phyloP scores from a whole-genome alignment of 352 stramenopile species.

The Blastocystis sp. region DNA sequence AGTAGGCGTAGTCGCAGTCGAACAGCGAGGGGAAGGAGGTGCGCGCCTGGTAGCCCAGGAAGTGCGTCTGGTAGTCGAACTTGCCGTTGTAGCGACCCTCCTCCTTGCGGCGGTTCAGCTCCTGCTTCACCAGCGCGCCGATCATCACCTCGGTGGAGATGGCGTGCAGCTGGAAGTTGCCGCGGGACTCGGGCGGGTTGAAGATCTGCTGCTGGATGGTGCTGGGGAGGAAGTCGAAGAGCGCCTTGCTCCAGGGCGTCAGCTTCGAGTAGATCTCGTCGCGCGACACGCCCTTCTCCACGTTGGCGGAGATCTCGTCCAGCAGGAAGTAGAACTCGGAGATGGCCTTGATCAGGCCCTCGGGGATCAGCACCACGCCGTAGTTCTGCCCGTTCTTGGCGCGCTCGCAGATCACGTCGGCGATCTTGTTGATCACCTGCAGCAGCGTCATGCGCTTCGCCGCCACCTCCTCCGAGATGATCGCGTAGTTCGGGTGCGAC shows the following conservation, averaged over 20 bases:
- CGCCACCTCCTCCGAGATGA: conserved; percentile 78
- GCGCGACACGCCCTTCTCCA: conserved; percentile 75
- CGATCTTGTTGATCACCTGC: conserved; percentile 78
- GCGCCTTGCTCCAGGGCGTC: conserved; percentile 75
- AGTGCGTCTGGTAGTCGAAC: conserved; percentile 74
- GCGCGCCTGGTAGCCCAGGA: conserved; percentile 76
- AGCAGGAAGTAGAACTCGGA: conserved; percentile 78
- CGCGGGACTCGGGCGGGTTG: conserved; percentile 20
- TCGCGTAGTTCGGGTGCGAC: conserved; percentile 78
- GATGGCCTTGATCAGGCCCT: conserved; percentile 78
- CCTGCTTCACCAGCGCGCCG: conserved; percentile 76
- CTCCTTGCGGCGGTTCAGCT: conserved; percentile 76
- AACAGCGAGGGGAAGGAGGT: conserved; percentile 77
- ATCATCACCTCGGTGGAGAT: conserved; percentile 79
- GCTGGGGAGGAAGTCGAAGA: conserved; percentile 74
- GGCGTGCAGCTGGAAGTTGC: conserved; percentile 76
- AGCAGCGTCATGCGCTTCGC: conserved; percentile 77
- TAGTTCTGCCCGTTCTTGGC: conserved; percentile 77
- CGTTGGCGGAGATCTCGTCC: conserved; percentile 77
- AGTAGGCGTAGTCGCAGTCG: conserved; percentile 78
- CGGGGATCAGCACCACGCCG: conserved; percentile 76
- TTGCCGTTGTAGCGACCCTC: conserved; percentile 77
- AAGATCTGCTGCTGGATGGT: conserved; percentile 76
- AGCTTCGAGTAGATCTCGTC: conserved; percentile 76
- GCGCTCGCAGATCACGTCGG: conserved; percentile 77